Base-by-base conservation (phyloP, 768 basidiomycete genomes). In the Phaeolepiota aurea region DNA sequence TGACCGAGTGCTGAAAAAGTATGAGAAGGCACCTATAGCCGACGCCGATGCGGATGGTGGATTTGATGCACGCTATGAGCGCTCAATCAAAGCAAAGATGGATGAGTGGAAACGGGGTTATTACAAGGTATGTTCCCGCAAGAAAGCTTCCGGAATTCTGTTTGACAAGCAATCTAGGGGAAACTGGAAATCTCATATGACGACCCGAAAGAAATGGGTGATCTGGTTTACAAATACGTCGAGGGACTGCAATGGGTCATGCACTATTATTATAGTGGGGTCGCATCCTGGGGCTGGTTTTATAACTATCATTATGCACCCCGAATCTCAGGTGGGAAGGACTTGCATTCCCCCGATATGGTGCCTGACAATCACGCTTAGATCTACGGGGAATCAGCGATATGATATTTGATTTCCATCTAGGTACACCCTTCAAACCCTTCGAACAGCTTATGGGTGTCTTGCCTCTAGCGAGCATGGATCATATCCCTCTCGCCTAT, bases 371-470 rank as follows among this genome's bases (percentile, higher is more conserved):
- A 38, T 28, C 18, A 13, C 20, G 40, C 37, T 36, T 30, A 75
- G 73, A 74, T 55, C 48, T 68, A 13, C 58, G 87, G 71, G 87
- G 61, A 48, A 84, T 98, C 14, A 80, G 79, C 41, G 63, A 86
- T 34, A 84, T 94, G 81, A 52, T 62, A n/a, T 98, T 98, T 62
- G 52, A 77, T 14, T 98, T 97, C 51, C 72, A 87, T 4, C 70
- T 96, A 12, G 96, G 92, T 3, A 76, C 62, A 45, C 96, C 96
- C 0, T 98, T 98, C 71, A 76, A 64, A 42, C 94, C 96, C 1
- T 98, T 82, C 54, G 84, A 98, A 57, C 96, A 99, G 55, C 69
- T 99, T 30, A 98, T 99, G 96, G 94, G 96, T 45, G 96, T 99
- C 15, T 63, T 99, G 21, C 96, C 96, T 0, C 78, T 76, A 5